These are phyloP conservation scores for Thinopyrum elongatum DNA, from an alignment of 176 grass and related monocot genomes.

Conservation along the genomic window DNA sequence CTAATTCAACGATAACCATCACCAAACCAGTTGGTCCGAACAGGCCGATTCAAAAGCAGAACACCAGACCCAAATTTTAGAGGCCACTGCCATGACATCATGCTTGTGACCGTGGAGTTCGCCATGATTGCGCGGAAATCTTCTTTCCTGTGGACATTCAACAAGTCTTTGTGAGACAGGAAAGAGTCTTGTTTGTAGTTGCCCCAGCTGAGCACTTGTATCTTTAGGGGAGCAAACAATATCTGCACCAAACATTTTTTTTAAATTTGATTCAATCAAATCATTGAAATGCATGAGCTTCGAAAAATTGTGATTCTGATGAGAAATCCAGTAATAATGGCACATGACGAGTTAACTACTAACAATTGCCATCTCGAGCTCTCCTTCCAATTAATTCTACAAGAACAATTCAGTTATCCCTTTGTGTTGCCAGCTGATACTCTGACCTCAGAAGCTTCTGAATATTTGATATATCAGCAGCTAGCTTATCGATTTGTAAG, in stretches of 20 bases:
- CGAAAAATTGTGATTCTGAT: not conserved
- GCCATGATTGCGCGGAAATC: not conserved
- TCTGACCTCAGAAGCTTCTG: slow-evolving; percentile 57
- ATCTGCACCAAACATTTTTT: slow-evolving; percentile 16
- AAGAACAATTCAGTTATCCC: slow-evolving; percentile 41
- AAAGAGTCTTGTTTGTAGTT: not conserved
- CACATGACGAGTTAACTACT: not conserved
- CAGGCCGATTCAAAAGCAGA: slow-evolving; percentile 36
- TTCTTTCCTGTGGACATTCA: not conserved
- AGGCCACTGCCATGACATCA: not conserved
- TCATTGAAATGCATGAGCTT: not conserved
- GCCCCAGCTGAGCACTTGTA: not conserved
- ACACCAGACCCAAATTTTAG: slow-evolving; percentile 44
- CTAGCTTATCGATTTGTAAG: slow-evolving; percentile 95
- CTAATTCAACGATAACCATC: slow-evolving; percentile 45
- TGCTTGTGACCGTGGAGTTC: not conserved
- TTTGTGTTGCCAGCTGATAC: slow-evolving; percentile 19
- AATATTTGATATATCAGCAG: slow-evolving; percentile 87
- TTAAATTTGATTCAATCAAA: not conserved
- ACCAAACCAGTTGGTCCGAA: slow-evolving; percentile 21
- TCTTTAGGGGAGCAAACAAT: slow-evolving; percentile 6
- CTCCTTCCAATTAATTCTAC: slow-evolving; percentile 45
- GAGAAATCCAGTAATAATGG: not conserved
- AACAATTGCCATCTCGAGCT: not conserved
- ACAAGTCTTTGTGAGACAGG: not conserved